Evolutionary conservation across 2,329 filamentous ascomycete species (phyloP).

Genomic region (Cladosporium sp.): DNA sequence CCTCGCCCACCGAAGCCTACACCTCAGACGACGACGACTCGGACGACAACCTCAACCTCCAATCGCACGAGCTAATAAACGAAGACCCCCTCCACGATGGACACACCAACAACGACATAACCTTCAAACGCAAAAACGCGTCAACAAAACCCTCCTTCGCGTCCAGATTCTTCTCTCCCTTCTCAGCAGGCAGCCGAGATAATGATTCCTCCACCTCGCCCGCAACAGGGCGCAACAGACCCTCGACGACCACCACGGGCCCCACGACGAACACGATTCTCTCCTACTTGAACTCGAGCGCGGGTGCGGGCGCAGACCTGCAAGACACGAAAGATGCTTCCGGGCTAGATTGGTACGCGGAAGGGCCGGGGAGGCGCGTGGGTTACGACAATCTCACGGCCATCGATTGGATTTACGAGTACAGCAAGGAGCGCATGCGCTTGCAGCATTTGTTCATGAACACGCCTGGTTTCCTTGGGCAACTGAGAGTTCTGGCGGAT

Average conservation of each 20-base stretch:
- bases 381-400: conserved; percentile 95
- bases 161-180: conserved; percentile 41
- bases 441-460: conserved; percentile 69
- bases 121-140: conserved; percentile 68
- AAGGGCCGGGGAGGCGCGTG: conserved; percentile 82
- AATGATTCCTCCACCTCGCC: conserved; percentile 28
- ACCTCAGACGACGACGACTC: conserved; percentile 34
- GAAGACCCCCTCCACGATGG: conserved; percentile 24
- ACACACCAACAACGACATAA: conserved; percentile 36
- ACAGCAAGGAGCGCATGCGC: conserved; percentile 89
- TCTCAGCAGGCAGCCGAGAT: conserved; percentile 30
- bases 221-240: conserved; percentile 6
- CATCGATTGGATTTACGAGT: conserved; percentile 99
- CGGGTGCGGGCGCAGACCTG: conserved; percentile 33
- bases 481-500: conserved; percentile 69
- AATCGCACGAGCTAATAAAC: conserved; percentile 45
- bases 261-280: conserved; percentile 37
- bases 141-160: conserved; percentile 34
- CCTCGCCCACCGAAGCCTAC: conserved; percentile 27
- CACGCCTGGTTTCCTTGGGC: conserved; percentile 66
- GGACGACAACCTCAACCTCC: conserved; percentile 32
- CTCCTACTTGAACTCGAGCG: conserved; percentile 37
- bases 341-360: conserved; percentile 74
- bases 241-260: conserved; percentile 1
- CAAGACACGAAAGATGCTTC: conserved; percentile 42